A percentile compares a stretch with the other conserved stretches of the same genome.
Evolutionary conservation across 139 green algal species (phyloP).

Genomic region (Coelastrella sp.): DNA sequence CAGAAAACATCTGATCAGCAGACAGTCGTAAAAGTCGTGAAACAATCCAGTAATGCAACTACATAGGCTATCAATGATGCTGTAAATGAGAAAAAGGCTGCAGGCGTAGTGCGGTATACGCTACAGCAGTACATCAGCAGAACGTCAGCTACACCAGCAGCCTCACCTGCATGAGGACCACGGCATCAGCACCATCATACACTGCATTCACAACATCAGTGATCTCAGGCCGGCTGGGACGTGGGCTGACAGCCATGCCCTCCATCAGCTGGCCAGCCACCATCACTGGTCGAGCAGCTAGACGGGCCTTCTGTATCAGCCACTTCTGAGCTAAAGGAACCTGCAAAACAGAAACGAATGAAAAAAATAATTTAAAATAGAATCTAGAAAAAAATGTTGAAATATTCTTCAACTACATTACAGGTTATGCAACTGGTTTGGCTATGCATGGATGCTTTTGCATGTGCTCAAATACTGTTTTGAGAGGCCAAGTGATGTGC

Average conservation of each 20-base stretch:
- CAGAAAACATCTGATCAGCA: no score
- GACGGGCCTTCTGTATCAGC: slow-evolving; percentile 65
- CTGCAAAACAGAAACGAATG: background rate
- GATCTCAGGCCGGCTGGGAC: slow-evolving; percentile 79
- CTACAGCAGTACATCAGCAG: no score
- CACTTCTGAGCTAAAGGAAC: slow-evolving; percentile 68
- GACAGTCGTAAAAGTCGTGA: no score
- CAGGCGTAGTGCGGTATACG: no score
- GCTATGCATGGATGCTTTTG: no score
- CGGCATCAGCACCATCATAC: slow-evolving; percentile 69
- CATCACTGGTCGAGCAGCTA: slow-evolving; percentile 56
- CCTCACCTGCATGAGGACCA: slow-evolving; percentile 65
- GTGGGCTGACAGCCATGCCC: slow-evolving; percentile 53
- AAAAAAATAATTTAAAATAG: background rate
- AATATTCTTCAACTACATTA: no score
- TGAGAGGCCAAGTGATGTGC: no score
- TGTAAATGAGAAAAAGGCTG: background rate
- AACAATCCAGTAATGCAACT: no score
- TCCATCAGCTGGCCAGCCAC: slow-evolving; percentile 60
- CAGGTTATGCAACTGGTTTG: no score
- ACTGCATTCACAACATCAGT: slow-evolving; percentile 87
- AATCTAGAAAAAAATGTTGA: no score
- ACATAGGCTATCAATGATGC: background rate
- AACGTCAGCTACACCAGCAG: no score
- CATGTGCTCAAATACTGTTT: no score